Conservation (phyloP, 495 filamentous ascomycete species). For the Physcia stellaris region DNA sequence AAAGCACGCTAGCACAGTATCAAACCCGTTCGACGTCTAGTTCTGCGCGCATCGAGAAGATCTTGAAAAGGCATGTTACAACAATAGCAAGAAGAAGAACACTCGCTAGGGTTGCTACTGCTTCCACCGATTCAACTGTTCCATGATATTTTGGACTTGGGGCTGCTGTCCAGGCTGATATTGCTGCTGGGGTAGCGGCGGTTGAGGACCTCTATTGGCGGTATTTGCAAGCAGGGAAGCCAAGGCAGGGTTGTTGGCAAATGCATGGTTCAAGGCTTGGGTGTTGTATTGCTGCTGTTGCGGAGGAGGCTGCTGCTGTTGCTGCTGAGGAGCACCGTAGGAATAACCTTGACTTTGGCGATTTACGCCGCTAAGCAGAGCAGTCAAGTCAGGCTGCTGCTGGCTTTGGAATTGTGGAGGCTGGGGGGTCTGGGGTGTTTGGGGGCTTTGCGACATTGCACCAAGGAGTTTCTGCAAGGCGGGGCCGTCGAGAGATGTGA, state of each 20-base stretch:
- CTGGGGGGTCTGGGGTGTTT: slow-evolving; percentile 8
- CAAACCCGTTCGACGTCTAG: too few relatives aligned
- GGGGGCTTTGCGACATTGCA: slow-evolving; percentile 32
- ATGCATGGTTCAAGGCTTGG: slow-evolving; percentile 21
- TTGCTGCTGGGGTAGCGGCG: slow-evolving; percentile 17
- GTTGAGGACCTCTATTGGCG: slow-evolving; percentile 20
- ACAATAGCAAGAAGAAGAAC: background rate
- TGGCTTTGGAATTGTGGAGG: slow-evolving; percentile 10
- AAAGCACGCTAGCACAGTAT: too few relatives aligned
- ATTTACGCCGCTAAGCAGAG: slow-evolving; percentile 36
- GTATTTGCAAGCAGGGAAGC: slow-evolving; percentile 33
- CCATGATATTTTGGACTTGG: slow-evolving; percentile 48
- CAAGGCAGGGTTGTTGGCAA: slow-evolving; percentile 24
- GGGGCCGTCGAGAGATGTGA: slow-evolving; percentile 54
- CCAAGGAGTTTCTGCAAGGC: slow-evolving; percentile 61
- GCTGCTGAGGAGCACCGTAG: slow-evolving; percentile 22
- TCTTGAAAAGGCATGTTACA: too few relatives aligned
- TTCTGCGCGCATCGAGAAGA: too few relatives aligned
- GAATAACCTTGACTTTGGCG: slow-evolving; percentile 25
- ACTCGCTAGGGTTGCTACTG: slow-evolving; percentile 35
- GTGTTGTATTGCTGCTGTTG: slow-evolving; percentile 24
- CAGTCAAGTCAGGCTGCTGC: slow-evolving; percentile 41
- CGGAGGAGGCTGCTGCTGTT: slow-evolving; percentile 17
- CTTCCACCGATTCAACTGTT: slow-evolving; percentile 46
- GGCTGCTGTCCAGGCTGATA: slow-evolving; percentile 28